These are phyloP conservation scores for Stachybotrys echinatus DNA, from an alignment of 2,329 filamentous ascomycete genomes.

Conservation along the genomic window DNA sequence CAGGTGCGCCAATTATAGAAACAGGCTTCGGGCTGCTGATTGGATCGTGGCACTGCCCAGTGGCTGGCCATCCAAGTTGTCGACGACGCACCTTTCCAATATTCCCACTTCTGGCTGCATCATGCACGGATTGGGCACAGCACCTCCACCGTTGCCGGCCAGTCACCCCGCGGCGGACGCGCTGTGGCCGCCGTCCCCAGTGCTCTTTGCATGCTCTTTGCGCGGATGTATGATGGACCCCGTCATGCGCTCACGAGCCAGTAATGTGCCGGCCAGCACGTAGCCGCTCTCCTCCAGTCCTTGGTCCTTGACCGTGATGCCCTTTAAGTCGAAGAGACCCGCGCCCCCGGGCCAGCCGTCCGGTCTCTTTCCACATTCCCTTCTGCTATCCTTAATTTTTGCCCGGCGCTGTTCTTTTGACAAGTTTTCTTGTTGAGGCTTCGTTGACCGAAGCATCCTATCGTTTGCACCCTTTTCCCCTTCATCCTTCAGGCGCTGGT, in stretches of 20 bases:
- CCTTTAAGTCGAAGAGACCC: background rate
- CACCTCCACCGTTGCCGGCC: conserved; percentile 13
- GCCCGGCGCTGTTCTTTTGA: conserved; percentile 17
- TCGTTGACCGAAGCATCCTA: conserved; percentile 41
- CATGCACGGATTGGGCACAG: conserved; percentile 13
- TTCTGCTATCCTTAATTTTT: conserved; percentile 26
- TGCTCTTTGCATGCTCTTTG: too few relatives aligned
- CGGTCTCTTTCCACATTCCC: conserved; percentile 25
- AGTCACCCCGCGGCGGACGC: conserved; percentile 14
- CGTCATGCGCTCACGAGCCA: conserved; percentile 13
- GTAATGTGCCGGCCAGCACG: conserved; percentile 16
- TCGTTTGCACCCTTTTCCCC: conserved; percentile 21
- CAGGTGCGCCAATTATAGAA: conserved; percentile 30
- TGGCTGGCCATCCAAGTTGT: conserved; percentile 14
- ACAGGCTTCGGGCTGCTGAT: conserved; percentile 18
- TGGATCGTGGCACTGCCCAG: conserved; percentile 18
- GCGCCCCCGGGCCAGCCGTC: conserved; percentile 6
- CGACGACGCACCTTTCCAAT: conserved; percentile 12
- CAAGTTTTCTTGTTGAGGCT: conserved; percentile 23
- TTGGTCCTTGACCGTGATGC: background rate
- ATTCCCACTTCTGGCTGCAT: conserved; percentile 13
- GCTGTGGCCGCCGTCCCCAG: conserved; percentile 7
- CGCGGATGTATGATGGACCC: conserved; percentile 7
- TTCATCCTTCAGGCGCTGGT: conserved; percentile 26
- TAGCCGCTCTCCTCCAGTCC: conserved; percentile 19